These are phyloP conservation scores for Oryza brachyantha DNA, from an alignment of 176 grass and related monocot genomes.

Conservation along the genomic window DNA sequence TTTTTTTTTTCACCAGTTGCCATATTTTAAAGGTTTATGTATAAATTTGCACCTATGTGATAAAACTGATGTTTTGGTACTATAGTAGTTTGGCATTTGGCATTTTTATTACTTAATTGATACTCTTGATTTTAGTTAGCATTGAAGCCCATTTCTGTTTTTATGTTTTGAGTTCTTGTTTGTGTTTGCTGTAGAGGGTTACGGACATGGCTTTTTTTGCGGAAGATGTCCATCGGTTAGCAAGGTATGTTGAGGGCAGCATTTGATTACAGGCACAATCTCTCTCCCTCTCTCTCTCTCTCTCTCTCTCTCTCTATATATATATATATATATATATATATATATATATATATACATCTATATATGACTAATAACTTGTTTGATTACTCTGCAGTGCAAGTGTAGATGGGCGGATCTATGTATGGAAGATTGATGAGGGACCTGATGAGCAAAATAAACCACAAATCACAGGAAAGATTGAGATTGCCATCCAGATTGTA, in stretches of 20 bases:
- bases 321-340: too few relatives aligned
- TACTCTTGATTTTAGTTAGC: not conserved
- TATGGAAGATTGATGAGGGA: conserved; percentile 96
- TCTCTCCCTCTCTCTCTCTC: not conserved
- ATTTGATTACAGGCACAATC: conserved; percentile 5
- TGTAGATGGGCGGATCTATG: conserved; percentile 84
- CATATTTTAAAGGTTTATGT: not conserved
- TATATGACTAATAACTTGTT: conserved; percentile 9
- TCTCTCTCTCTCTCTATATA: too few relatives aligned
- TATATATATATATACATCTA: too few relatives aligned
- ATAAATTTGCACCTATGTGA: not conserved
- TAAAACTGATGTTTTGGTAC: not conserved
- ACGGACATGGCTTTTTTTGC: conserved; percentile 99
- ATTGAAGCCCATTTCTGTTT: conserved; percentile 14
- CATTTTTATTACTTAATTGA: not conserved
- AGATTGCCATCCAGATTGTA: conserved; percentile 74
- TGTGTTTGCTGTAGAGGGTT: conserved; percentile 70
- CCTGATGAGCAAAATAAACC: conserved; percentile 83
- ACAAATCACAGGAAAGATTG: conserved; percentile 80
- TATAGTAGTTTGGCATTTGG: not conserved
- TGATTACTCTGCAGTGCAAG: conserved; percentile 62
- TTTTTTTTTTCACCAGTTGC: not conserved
- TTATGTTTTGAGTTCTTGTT: conserved; percentile 36
- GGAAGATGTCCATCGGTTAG: conserved; percentile 91
- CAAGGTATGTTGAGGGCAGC: conserved; percentile 49